These are phyloP conservation scores for Phanerodontia chrysosporium DNA, from an alignment of 768 basidiomycete species.

Conservation along the genomic window DNA sequence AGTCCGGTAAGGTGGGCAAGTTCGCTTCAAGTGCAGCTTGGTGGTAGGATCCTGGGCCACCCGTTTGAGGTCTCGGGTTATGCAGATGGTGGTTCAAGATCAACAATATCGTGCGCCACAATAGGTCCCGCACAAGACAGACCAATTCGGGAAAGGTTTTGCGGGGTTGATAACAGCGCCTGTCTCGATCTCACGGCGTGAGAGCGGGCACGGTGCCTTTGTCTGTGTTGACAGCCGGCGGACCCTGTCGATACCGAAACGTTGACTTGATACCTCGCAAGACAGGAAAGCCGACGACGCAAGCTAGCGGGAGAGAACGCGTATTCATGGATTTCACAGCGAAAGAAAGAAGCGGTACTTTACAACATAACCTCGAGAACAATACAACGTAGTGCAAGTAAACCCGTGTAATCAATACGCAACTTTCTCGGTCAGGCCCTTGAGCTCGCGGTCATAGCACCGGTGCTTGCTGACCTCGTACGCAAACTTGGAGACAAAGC, in stretches of 20 bases:
- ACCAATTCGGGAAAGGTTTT: not conserved
- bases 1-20: too few relatives aligned
- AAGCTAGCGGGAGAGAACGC: too few relatives aligned
- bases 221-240: too few relatives aligned
- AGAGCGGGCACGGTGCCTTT: too few relatives aligned
- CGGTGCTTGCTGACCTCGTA: slow-evolving; percentile 64
- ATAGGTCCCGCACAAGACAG: not conserved
- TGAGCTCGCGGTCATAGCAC: slow-evolving; percentile 58
- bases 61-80: not conserved
- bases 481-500: slow-evolving; percentile 55
- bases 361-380: not conserved
- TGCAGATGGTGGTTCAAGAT: not conserved
- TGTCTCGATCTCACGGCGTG: not conserved
- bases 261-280: too few relatives aligned
- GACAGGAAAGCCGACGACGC: too few relatives aligned
- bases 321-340: too few relatives aligned
- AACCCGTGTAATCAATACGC: slow-evolving; percentile 45
- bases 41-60: not conserved
- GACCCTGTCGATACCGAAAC: too few relatives aligned
- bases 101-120: not conserved
- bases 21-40: not conserved
- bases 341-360: not conserved
- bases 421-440: slow-evolving; percentile 49
- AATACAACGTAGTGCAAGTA: too few relatives aligned
- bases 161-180: not conserved